phyloP scores from a whole-genome alignment of 805 yeast genomes.

The Candida ponderosae region DNA sequence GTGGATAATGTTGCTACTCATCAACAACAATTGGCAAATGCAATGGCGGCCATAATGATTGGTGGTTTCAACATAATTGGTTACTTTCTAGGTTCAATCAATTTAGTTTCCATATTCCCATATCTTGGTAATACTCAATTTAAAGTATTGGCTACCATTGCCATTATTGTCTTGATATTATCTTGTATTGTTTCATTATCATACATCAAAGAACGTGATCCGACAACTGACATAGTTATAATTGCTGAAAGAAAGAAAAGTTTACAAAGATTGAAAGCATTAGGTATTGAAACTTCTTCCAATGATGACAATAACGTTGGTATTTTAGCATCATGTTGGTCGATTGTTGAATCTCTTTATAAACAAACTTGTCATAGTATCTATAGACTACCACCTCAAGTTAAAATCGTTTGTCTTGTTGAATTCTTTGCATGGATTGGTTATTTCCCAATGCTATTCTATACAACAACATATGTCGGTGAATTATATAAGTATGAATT shows the following conservation, averaged over 20 bases:
- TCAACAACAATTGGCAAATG: slow-evolving; percentile 54
- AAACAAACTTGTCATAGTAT: slow-evolving; percentile 30
- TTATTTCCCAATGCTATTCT: slow-evolving; percentile 58
- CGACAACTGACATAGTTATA: slow-evolving; percentile 33
- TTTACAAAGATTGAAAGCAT: slow-evolving; percentile 21
- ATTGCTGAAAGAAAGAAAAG: slow-evolving; percentile 28
- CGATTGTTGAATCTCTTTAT: slow-evolving; percentile 14
- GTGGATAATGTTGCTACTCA: slow-evolving; percentile 51
- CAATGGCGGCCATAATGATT: slow-evolving; percentile 61
- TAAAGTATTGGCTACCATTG: slow-evolving; percentile 36
- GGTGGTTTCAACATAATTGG: slow-evolving; percentile 54
- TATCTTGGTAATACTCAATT: slow-evolving; percentile 41
- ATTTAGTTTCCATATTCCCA: slow-evolving; percentile 30
- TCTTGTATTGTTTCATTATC: slow-evolving; percentile 26
- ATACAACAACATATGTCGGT: slow-evolving; percentile 59
- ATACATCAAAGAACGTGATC: slow-evolving; percentile 40
- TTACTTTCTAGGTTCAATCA: slow-evolving; percentile 42
- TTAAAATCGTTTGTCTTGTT: slow-evolving; percentile 41
- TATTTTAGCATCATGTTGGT: no score
- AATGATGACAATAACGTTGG: no score
- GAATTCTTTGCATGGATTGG: slow-evolving; percentile 66
- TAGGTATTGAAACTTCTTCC: slow-evolving; percentile 27
- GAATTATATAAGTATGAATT: slow-evolving; percentile 40
- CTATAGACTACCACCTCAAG: slow-evolving; percentile 38
- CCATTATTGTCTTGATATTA: slow-evolving; percentile 30